Conservation (phyloP, 2,329 filamentous ascomycete species). For the Penicillium sp. region DNA sequence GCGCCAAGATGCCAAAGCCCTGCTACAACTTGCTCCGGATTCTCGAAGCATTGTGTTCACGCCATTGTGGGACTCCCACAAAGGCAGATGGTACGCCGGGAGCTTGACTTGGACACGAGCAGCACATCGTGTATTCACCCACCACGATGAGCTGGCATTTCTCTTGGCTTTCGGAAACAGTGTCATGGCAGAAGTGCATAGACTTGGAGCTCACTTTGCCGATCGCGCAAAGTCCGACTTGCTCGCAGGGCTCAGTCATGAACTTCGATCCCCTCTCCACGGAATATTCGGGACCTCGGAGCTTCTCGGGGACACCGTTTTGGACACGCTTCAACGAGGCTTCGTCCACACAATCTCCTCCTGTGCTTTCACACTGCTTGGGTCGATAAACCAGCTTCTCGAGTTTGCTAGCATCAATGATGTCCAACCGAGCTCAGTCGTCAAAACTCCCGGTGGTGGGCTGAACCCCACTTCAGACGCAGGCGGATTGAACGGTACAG, state of each 20-base stretch:
- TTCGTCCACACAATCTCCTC: constrained; percentile 35
- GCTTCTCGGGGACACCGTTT: constrained; percentile 25
- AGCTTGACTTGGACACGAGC: constrained; percentile 24
- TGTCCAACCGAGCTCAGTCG: not conserved
- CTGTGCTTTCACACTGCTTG: constrained; percentile 43
- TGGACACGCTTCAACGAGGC: constrained; percentile 23
- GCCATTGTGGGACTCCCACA: constrained; percentile 33
- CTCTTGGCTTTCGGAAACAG: constrained; percentile 28
- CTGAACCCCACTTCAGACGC: not conserved
- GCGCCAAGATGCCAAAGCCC: constrained; percentile 13
- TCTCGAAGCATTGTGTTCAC: constrained; percentile 27
- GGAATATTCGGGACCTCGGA: constrained; percentile 31
- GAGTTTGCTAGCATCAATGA: constrained; percentile 29
- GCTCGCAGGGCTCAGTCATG: constrained; percentile 33
- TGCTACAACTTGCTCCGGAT: constrained; percentile 14
- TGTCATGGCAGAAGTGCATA: constrained; percentile 29
- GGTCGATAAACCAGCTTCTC: constrained; percentile 40
- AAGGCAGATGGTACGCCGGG: constrained; percentile 27
- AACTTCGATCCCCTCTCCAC: constrained; percentile 35
- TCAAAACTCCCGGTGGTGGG: not conserved
- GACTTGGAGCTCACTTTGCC: constrained; percentile 23
- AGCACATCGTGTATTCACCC: constrained; percentile 18
- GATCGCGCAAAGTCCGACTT: constrained; percentile 33
- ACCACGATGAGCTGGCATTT: constrained; percentile 24
- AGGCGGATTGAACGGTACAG: not conserved